Base-by-base conservation (phyloP, 2,329 filamentous ascomycete species). In the Aspergillus latus region DNA sequence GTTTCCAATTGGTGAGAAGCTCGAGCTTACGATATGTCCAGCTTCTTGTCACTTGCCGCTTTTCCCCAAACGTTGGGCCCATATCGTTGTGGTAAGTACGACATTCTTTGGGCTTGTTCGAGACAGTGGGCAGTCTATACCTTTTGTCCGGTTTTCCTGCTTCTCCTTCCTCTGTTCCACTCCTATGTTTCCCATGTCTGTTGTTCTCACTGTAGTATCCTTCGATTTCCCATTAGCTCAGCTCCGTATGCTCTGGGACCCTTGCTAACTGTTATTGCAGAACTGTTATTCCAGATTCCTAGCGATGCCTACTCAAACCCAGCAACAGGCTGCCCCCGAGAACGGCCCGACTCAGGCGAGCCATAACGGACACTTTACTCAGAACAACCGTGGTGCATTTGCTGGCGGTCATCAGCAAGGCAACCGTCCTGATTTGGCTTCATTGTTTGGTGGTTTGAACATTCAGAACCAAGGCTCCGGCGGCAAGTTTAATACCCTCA, bases 401-500 rank as follows among this genome's bases (percentile, higher is more conserved):
- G 58, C 59, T 29, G 34, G 64, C 7, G 52, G 58, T 39, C 72
- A 68, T 56, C 57, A 60, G 8, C 64, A 63, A 42, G 57, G 58
- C 7, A 65, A 59, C 45, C 59, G 54, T 37, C 49, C 55, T 39
- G 44, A 54, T 32, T 51, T 70, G 51, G 49, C 64, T 32, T 64
- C 68, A n/a, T 49, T 68, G 11, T 63, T 69, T 46, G 59, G 62
- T 40, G 63, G 62, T 30, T 34, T 72, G 57, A 67, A 61, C 49
- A 32, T 72, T 36, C 71, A 69, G 48, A 66, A 60, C 43, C 64
- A 70, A 37, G 68, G 68, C 40, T 46, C 62, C 26, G 59, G 59
- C 39, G n/a, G 61, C 48, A 72, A 71, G 46, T 69, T 63, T 52
- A 61, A 60, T 49, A 56, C 59, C 10, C 36, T 68, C 13, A 74